A percentile compares a stretch with the other conserved stretches of the same genome.
phyloP scores from a whole-genome alignment of 345 rosid species.

The Citrus unshiu region DNA sequence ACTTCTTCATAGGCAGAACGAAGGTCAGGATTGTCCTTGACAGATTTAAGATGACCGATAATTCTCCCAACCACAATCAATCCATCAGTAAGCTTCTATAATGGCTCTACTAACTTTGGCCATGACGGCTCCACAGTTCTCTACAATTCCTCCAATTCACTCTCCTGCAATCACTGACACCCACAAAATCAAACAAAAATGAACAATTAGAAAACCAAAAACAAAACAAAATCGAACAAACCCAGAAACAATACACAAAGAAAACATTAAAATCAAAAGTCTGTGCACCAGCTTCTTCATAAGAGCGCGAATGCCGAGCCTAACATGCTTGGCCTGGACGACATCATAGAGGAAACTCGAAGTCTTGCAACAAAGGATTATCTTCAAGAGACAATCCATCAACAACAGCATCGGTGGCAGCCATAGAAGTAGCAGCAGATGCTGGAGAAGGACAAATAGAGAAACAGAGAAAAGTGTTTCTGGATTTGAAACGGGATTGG shows the following conservation, averaged over 20 bases:
- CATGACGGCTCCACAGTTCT: slow-evolving; percentile 70
- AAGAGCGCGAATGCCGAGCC: slow-evolving; percentile 68
- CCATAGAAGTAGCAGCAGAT: neutral
- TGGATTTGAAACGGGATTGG: slow-evolving; percentile 20
- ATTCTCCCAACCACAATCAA: slow-evolving; percentile 75
- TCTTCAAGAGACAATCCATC: slow-evolving; percentile 23
- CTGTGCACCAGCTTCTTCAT: slow-evolving; percentile 53
- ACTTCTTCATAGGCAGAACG: slow-evolving; percentile 93
- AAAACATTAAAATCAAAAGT: neutral
- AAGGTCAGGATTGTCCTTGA: slow-evolving; percentile 78
- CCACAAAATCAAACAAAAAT: too few species aligned
- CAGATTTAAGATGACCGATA: slow-evolving; percentile 75
- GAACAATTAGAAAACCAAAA: too few species aligned
- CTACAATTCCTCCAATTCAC: slow-evolving; percentile 69
- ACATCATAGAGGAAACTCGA: slow-evolving; percentile 63
- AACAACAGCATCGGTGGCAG: slow-evolving; percentile 19
- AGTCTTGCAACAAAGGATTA: slow-evolving; percentile 72
- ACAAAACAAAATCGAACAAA: neutral
- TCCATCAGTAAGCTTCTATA: slow-evolving; percentile 76
- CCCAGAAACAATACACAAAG: neutral
- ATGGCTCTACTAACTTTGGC: slow-evolving; percentile 87
- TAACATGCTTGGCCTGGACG: slow-evolving; percentile 56
- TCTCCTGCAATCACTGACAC: slow-evolving; percentile 42
- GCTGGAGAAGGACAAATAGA: slow-evolving; percentile 11
- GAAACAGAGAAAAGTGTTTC: slow-evolving; percentile 20